phyloP scores from a whole-genome alignment of 2,329 filamentous ascomycete genomes.

The Phaeosphaeriaceae sp. region DNA sequence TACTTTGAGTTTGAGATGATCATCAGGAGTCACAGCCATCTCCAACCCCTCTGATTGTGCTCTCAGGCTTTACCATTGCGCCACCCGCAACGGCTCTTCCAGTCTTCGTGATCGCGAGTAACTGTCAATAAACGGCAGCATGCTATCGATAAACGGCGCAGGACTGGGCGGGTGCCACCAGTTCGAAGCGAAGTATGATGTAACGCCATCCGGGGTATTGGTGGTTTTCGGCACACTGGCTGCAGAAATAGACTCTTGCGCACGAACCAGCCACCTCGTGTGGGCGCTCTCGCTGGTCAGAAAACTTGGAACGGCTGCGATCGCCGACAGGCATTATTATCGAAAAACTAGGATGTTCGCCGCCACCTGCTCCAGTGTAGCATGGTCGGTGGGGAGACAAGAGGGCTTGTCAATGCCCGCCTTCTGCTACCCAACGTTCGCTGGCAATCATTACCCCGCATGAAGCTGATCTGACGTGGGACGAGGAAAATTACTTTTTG shows the following conservation, averaged over 20 bases:
- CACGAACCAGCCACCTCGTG: too few species aligned
- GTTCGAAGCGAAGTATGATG: neutral
- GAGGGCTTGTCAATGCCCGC: slow-evolving; percentile 7
- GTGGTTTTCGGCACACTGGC: too few species aligned
- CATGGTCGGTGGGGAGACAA: slow-evolving; percentile 8
- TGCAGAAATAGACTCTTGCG: too few species aligned
- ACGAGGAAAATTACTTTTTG: slow-evolving; percentile 6
- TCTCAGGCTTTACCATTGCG: too few species aligned
- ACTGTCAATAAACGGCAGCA: too few species aligned
- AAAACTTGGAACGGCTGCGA: slow-evolving; percentile 9
- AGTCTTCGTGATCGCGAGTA: too few species aligned
- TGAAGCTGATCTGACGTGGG: slow-evolving; percentile 9
- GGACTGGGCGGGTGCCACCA: too few species aligned
- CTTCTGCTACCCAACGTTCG: slow-evolving; percentile 14
- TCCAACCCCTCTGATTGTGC: too few species aligned
- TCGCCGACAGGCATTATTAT: slow-evolving; percentile 35
- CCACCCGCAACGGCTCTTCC: too few species aligned
- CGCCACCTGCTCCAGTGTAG: slow-evolving; percentile 9
- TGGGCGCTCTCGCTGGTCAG: too few species aligned
- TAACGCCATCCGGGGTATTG: neutral
- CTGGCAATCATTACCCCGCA: slow-evolving; percentile 11
- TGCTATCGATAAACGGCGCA: too few species aligned
- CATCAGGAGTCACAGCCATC: too few species aligned
- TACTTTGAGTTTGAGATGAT: neutral
- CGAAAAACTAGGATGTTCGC: slow-evolving; percentile 33